These are phyloP conservation scores for Physcia stellaris DNA, from an alignment of 495 filamentous ascomycete species.

Conservation along the genomic window DNA sequence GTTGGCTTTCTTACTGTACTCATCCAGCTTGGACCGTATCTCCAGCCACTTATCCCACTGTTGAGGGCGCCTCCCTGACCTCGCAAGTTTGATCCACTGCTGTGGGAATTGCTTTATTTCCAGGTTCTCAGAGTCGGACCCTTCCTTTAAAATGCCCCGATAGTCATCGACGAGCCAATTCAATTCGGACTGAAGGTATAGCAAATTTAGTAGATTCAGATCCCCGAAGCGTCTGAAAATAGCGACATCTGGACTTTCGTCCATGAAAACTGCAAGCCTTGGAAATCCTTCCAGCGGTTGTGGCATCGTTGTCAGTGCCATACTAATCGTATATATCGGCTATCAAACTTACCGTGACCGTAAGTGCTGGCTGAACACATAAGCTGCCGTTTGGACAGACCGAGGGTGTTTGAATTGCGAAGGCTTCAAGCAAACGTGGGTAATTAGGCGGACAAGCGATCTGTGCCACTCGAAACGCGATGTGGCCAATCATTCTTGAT, in stretches of 20 bases:
- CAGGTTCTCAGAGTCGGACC: background rate
- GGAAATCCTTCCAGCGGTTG: conserved; percentile 12
- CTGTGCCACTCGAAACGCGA: too few species aligned
- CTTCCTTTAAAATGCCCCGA: background rate
- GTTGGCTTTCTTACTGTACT: conserved; percentile 4
- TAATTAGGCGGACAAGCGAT: too few species aligned
- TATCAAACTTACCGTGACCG: too few species aligned
- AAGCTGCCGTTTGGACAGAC: too few species aligned
- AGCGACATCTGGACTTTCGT: conserved; percentile 8
- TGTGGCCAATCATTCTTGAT: too few species aligned
- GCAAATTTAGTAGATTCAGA: conserved; percentile 20
- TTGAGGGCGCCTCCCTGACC: background rate
- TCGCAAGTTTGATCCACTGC: background rate
- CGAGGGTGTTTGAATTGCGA: too few species aligned
- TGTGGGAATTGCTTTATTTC: background rate
- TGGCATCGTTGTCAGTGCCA: too few species aligned
- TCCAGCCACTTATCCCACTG: background rate
- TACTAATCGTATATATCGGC: too few species aligned
- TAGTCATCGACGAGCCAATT: conserved; percentile 12
- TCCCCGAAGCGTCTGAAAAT: conserved; percentile 21
- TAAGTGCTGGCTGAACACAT: too few species aligned
- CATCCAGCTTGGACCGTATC: background rate
- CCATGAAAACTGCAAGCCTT: conserved; percentile 12
- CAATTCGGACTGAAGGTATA: conserved; percentile 25
- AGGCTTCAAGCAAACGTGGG: too few species aligned